Evolutionary conservation across 2,329 filamentous ascomycete species (phyloP), one percentile per base, ranked within the genome.

Genomic region (Bipolaris oryzae): DNA sequence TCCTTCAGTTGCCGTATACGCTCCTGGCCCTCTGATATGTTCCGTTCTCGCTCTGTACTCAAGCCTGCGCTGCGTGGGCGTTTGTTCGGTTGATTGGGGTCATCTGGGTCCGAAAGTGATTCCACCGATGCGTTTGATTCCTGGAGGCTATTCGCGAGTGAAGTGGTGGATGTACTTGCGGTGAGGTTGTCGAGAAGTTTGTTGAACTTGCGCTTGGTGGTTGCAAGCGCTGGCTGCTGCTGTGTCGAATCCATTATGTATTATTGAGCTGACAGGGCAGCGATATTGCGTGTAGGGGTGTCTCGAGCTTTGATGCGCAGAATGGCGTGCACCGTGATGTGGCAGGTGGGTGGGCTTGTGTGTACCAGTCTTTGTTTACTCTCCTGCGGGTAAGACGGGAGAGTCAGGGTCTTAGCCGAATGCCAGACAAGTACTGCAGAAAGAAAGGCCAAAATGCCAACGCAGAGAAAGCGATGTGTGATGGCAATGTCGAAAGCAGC

Each of bases 201-300:
- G 76, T 92, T 89, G 79, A 93, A 92, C 76, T 93, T 93, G 67
- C 90, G 85, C 79, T 93, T 94, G n/a, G 88, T 91, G 21, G 88
- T 85, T 72, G 90, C 90, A 81, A 92, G 90, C 43, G 78, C 79
- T 47, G 79, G 70, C 52, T 69, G 67, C 39, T 63, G 63, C 11
- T 66, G 74, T 39, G 47, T 35, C 16, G 55, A 46, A 7, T 50
- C 37, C 55, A 60, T 57, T 16, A 15, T 56, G 18, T 45, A n/a
- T 13, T 33, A 42, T 35, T 49, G 35, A 42, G 33, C 9, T 38
- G 18, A 11, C 13, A 28, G 25, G 15, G 23, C 20, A 10, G 44
- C 28, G 39, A 20, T 33, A 20, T 23, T 49, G 23, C 38, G 31
- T 34, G 18, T n/a, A 15, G 44, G 39, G 33, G 23, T 28, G 33